phyloP scores from a whole-genome alignment of 2,329 filamentous ascomycete genomes.

The Bipolaris bicolor region DNA sequence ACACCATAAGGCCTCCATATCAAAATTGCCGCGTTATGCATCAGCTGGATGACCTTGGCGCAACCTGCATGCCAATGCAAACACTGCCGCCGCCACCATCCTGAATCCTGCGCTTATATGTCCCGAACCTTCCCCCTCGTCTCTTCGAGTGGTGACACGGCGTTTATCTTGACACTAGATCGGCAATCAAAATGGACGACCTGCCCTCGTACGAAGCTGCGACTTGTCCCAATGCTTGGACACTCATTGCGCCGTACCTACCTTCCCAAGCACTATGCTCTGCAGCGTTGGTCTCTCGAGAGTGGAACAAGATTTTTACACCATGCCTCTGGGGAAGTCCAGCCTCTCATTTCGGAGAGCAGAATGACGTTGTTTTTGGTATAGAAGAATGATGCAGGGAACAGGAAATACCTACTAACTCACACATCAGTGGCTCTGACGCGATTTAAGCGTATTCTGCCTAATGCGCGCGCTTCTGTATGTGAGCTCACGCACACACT shows the following conservation, averaged over 20 bases:
- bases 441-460: slow-evolving; percentile 63
- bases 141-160: neutral
- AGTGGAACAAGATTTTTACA: slow-evolving; percentile 65
- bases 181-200: slow-evolving; percentile 56
- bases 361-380: slow-evolving; percentile 67
- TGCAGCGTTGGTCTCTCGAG: slow-evolving; percentile 60
- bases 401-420: slow-evolving; percentile 13
- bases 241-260: slow-evolving; percentile 63
- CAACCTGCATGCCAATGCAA: neutral
- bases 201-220: slow-evolving; percentile 66
- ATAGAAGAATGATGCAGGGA: neutral
- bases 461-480: slow-evolving; percentile 59
- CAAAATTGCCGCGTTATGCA: neutral
- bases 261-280: slow-evolving; percentile 63
- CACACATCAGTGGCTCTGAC: slow-evolving; percentile 59
- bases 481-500: slow-evolving; percentile 66
- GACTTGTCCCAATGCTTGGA: slow-evolving; percentile 61
- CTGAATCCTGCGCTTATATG: slow-evolving; percentile 7
- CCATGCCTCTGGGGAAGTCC: slow-evolving; percentile 68
- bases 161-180: neutral
- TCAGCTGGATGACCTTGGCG: neutral
- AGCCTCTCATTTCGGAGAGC: slow-evolving; percentile 65
- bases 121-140: neutral
- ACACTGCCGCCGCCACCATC: slow-evolving; percentile 14
- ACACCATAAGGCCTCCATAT: no score